Evolutionary conservation across 345 rosid species (phyloP).

Genomic region (Leavenworthia alabamica): DNA sequence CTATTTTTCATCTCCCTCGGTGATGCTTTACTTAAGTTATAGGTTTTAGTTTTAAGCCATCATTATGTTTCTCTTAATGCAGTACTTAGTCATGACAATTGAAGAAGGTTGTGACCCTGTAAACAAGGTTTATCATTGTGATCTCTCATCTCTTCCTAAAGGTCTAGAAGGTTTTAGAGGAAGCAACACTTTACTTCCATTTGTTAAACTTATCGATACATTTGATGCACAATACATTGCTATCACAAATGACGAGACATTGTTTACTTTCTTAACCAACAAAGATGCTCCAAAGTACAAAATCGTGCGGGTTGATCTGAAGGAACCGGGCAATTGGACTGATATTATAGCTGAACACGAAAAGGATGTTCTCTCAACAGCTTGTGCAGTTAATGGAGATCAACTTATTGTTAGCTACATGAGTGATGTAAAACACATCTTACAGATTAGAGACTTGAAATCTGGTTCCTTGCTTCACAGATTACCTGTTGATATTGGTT

Average conservation of each 20-base stretch:
- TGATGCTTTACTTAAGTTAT: too few species aligned
- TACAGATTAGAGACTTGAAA: constrained; percentile 75
- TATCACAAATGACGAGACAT: constrained; percentile 65
- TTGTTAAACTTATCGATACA: constrained; percentile 62
- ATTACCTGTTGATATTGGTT: constrained; percentile 72
- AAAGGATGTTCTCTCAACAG: constrained; percentile 74
- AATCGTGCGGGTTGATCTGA: constrained; percentile 69
- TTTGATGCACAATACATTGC: constrained; percentile 61
- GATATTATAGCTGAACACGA: constrained; percentile 69
- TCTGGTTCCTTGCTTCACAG: constrained; percentile 73
- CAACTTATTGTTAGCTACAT: constrained; percentile 70
- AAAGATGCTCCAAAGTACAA: constrained; percentile 86
- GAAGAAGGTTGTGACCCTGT: constrained; percentile 67
- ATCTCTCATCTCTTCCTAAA: constrained; percentile 50
- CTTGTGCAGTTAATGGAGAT: constrained; percentile 53
- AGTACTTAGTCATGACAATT: constrained; percentile 61
- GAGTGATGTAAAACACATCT: constrained; percentile 72
- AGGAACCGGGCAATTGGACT: constrained; percentile 64
- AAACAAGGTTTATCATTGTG: constrained; percentile 77
- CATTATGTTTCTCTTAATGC: constrained; percentile 29
- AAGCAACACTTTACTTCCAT: constrained; percentile 54
- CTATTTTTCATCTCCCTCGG: too few species aligned
- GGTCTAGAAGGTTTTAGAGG: constrained; percentile 67
- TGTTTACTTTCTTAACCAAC: constrained; percentile 72
- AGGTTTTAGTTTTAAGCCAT: too few species aligned